These are phyloP conservation scores for Eutrema salsugineum DNA, from an alignment of 441 rosid genomes.

Conservation along the genomic window DNA sequence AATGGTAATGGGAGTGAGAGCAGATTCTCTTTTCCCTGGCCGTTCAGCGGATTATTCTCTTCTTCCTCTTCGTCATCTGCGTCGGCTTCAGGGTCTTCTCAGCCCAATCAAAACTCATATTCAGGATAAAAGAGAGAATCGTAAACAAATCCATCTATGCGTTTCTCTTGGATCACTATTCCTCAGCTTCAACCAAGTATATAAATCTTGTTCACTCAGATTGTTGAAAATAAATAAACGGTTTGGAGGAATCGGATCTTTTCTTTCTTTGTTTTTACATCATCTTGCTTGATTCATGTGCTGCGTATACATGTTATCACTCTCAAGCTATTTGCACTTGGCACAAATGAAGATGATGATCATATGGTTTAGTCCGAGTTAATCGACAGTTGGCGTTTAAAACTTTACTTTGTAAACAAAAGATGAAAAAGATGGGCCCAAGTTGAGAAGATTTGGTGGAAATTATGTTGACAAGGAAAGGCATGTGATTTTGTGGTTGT, in stretches of 20 bases:
- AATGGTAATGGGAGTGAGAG: conserved; percentile 41
- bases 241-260: background rate
- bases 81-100: conserved; percentile 27
- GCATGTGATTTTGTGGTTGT: background rate
- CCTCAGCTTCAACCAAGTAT: conserved; percentile 12
- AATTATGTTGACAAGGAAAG: background rate
- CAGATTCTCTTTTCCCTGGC: conserved; percentile 73
- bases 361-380: background rate
- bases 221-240: background rate
- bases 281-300: background rate
- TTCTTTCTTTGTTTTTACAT: background rate
- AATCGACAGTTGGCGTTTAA: background rate
- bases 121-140: conserved; percentile 26
- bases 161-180: background rate
- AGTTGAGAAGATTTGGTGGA: background rate
- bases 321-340: background rate
- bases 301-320: background rate
- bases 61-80: conserved; percentile 31
- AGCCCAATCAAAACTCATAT: conserved; percentile 28
- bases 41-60: conserved; percentile 61
- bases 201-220: conserved; percentile 15
- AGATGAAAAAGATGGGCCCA: background rate
- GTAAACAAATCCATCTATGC: conserved; percentile 16
- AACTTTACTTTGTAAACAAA: background rate
- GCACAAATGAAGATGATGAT: background rate